Conservation (phyloP, 345 rosid genomes). For the Aurinia saxatilis region DNA sequence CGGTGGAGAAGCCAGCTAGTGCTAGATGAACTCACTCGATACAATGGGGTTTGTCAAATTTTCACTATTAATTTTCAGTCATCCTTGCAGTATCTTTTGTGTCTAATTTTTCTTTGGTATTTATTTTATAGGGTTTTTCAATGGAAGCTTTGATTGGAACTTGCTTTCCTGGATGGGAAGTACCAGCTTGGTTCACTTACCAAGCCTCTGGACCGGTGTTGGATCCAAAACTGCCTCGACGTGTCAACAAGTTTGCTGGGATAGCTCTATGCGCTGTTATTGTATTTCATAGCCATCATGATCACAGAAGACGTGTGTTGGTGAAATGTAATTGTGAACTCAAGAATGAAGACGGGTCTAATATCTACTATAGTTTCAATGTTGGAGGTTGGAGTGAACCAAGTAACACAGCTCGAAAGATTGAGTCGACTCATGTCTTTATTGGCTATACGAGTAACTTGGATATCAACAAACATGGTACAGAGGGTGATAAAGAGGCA, state of each 20-base stretch:
- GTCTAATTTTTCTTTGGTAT: no score
- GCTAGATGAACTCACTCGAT: no score
- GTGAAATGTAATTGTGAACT: conserved; percentile 11
- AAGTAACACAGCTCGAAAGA: no score
- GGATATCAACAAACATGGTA: not conserved
- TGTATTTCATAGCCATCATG: not conserved
- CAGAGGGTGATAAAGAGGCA: not conserved
- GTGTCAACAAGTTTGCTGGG: not conserved
- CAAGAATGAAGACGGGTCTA: conserved; percentile 2
- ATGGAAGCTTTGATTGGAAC: conserved; percentile 1
- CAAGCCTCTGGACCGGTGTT: conserved; percentile 13
- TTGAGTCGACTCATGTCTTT: not conserved
- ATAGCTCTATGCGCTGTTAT: conserved; percentile 16
- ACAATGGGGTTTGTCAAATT: no score
- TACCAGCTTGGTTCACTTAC: conserved; percentile 19
- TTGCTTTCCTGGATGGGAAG: conserved; percentile 19
- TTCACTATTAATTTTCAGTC: no score
- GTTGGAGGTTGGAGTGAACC: not conserved
- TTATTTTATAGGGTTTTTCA: not conserved
- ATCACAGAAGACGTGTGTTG: not conserved
- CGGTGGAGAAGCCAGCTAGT: no score
- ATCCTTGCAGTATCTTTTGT: no score
- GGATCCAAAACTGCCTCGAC: conserved; percentile 12
- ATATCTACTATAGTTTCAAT: not conserved
- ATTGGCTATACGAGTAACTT: conserved; percentile 11